Conservation (phyloP, 352 stramenopile species). For the Globisporangium iwayamae region DNA sequence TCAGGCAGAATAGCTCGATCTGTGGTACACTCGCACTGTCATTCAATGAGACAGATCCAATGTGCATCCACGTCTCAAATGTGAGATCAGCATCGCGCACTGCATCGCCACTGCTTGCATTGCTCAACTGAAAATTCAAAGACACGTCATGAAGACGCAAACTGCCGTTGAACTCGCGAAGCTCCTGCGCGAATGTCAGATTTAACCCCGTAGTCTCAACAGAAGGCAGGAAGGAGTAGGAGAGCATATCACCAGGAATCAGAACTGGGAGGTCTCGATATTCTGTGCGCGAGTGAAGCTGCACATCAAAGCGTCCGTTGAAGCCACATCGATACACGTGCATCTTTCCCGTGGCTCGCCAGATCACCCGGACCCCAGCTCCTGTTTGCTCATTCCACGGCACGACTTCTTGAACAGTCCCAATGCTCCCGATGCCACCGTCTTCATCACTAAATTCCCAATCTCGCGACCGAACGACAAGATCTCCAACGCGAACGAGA, state of each 20-base stretch:
- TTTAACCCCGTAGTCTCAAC: constrained; percentile 3
- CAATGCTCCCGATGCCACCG: constrained; percentile 51
- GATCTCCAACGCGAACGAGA: constrained; percentile 39
- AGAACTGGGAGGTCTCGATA: constrained; percentile 34
- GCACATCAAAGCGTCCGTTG: constrained; percentile 58
- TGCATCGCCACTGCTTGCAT: constrained; percentile 14
- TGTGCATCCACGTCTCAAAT: constrained; percentile 50
- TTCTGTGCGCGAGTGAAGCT: constrained; percentile 21
- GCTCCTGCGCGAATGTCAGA: constrained; percentile 14
- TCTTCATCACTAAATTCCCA: constrained; percentile 80
- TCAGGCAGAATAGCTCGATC: constrained; percentile 29
- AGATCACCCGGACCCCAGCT: constrained; percentile 56
- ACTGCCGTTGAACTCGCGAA: constrained; percentile 34
- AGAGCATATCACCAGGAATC: constrained; percentile 37
- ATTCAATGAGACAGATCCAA: constrained; percentile 4
- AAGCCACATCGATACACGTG: constrained; percentile 64
- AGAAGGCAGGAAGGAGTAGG: constrained; percentile 27
- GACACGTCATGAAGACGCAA: constrained; percentile 16
- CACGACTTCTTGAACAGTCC: constrained; percentile 51
- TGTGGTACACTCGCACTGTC: not conserved
- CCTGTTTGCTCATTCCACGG: constrained; percentile 44
- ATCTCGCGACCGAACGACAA: constrained; percentile 55
- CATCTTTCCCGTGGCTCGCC: constrained; percentile 33
- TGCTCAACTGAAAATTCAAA: constrained; percentile 21
- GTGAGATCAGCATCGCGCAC: constrained; percentile 33